Evolutionary conservation across 2,329 filamentous ascomycete species (phyloP).

Genomic region (Botryosphaeria dothidea): DNA sequence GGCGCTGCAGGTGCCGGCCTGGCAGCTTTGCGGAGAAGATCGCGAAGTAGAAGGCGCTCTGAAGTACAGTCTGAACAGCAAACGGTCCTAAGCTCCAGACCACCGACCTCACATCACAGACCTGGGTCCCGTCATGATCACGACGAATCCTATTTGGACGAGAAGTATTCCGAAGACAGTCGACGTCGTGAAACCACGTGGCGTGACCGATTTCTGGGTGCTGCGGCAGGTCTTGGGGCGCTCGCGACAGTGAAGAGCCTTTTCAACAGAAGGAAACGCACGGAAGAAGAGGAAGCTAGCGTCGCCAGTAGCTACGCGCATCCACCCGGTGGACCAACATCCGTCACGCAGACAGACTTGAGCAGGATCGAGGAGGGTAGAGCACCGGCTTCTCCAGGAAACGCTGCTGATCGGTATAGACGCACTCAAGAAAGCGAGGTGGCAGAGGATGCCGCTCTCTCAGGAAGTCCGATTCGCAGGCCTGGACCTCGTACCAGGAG

Average conservation of each 20-base stretch:
- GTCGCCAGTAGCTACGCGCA: conserved; percentile 54
- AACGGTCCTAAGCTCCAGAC: conserved; percentile 37
- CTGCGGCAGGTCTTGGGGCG: conserved; percentile 42
- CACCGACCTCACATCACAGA: conserved; percentile 26
- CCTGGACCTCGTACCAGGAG: conserved; percentile 10
- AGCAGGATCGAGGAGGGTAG: conserved; percentile 56
- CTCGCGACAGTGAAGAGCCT: conserved; percentile 54
- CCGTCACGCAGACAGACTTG: conserved; percentile 48
- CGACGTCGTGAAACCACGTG: conserved; percentile 37
- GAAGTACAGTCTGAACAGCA: conserved; percentile 28
- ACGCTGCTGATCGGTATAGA: conserved; percentile 35
- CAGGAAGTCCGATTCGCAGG: conserved; percentile 49
- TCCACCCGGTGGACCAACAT: conserved; percentile 50
- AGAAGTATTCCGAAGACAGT: conserved; percentile 41
- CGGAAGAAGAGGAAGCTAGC: conserved; percentile 54
- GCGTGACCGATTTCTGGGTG: conserved; percentile 48
- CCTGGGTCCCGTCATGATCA: conserved; percentile 9
- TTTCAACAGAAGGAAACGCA: conserved; percentile 55
- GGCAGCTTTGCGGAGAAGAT: conserved; percentile 51
- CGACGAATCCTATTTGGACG: conserved; percentile 32
- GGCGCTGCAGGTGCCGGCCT: conserved; percentile 60
- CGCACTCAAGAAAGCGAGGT: conserved; percentile 40
- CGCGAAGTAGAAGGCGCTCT: conserved; percentile 42
- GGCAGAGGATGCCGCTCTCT: conserved; percentile 37
- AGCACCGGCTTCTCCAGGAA: conserved; percentile 48